Base-by-base conservation (phyloP, 805 yeast genomes). In the Candida morakotiae region DNA sequence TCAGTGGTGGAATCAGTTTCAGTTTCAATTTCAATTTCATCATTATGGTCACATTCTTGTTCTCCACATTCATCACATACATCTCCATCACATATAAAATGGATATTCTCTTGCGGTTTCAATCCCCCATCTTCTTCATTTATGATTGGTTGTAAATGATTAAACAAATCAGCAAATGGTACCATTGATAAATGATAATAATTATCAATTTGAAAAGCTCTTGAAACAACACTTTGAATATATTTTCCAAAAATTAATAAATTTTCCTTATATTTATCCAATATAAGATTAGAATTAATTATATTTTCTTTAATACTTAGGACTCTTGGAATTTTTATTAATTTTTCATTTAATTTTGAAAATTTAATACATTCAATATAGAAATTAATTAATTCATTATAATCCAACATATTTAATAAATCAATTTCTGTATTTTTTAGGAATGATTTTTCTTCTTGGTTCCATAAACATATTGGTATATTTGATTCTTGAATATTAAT, bases 121-220 rank as follows among this genome's bases (percentile, higher is more conserved):
- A 2, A 51, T 33, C 4, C 11, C 5, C 40, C 39, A 13, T 39
- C 51, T 9, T 40, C 39, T 3, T 33, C n/a, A 21, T 21, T 36
- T 5, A 46, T 16, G 5, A 37, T 24, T 58, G 78, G 70, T 5
- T 69, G 56, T 28, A 63, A 55, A 52, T 88, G 96, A 47, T 89
- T 89, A 61, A 88, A 87, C 24, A 91, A 62, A 59, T 89, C 96
- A 0, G 96, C 97, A 11, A 88, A 86, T 0, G 97, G 96, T 17
- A 89, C 95, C 34, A 91, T 62, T 0, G 85, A 87, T 21, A 81
- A 67, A 22, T 79, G 84, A 48, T 83, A 87, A 53, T 58, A 88
- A 34, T 69, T 69, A 56, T 91, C 98, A 20, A 89, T 76, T 28
- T 79, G 80, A 55, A 91, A 89, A 1, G 89, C 88, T 43, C 96